Evolutionary conservation across 2,329 filamentous ascomycete genomes (phyloP), one percentile per base, ranked within the genome.

Genomic region (Lachnellula occidentalis): DNA sequence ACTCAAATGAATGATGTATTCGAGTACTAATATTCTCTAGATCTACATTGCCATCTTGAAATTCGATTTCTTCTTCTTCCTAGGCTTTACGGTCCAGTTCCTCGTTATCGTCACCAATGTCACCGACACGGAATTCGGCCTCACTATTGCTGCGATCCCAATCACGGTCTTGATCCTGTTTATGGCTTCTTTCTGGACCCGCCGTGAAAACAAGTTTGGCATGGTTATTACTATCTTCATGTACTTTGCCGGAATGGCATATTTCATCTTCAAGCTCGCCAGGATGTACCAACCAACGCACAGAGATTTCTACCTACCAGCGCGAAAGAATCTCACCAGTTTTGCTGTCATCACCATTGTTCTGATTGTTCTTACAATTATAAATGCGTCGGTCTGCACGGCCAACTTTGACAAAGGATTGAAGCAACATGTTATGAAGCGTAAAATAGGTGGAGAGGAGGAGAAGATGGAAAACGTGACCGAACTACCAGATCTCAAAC

Each of bases 1-100:
- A 14, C 46, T 9, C 6, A 11, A 41, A 5, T 22, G 5, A 22
- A 4, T 5, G 24, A 47, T 48, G n/a, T 19, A 17, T 19, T 43
- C 19, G 11, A 1, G 9, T 36, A 22, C 56, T 64, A 51, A 66
- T 34, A n/a, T 11, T 9, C 34, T 15, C 19, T 50, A 96, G 92
- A 92, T 99, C 71, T 99, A 96, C 73, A 96, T 99, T 67, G 90
- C 94, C 37, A 81, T 99, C 11, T 81, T 99, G 61, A 99, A 99
- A 73, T 99, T 99, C 71, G 94, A 99, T 74, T 97, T 99, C 74
- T 99, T 99, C 83, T 97, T 99, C 78, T 99, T 99, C 79, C 83
- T 99, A 49, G 94, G 92, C 52, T 99, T 99, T 72, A 97, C 94
- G 6, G 90, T 99, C 46, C 94, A 99, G 69, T 99, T 99, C 72